Evolutionary conservation across 2,329 filamentous ascomycete genomes (phyloP), one percentile per base, ranked within the genome.

Genomic region (Fusarium fracticaudum): DNA sequence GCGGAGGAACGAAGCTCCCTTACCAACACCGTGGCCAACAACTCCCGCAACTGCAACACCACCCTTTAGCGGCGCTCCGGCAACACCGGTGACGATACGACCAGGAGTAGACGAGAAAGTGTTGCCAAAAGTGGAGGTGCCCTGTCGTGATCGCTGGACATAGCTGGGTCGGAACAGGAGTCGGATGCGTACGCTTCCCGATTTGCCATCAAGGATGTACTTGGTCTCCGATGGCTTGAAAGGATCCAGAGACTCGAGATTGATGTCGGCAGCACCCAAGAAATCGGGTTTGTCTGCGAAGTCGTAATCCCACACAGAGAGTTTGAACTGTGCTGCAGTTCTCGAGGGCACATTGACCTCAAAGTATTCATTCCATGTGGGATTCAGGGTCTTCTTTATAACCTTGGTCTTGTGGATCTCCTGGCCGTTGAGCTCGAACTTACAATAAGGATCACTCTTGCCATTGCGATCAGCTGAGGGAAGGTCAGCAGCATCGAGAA

Each of bases 401-500:
- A 92, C 91, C 85, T 98, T 97, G 50, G 95, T 97, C 88, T 98
- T 99, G 90, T 94, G 95, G 2, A 98, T 89, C 65, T 97, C 93
- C 78, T 94, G 91, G 53, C 93, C 95, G 79, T 97, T 96, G 75
- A 98, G 88, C 73, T 93, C 91, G 81, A 99, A 99, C 80, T 96
- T 96, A 89, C 94, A 97, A 86, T 96, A 99, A 9, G 96, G 96
- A 80, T 99, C 96, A 78, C 95, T 98, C 88, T 93, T 98, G 76
- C 96, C 96, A 80, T 99, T 99, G 40, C 95, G 92, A 80, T 99
- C 96, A 35, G 96, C 96, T 3, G 96, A 92, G 13, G 96, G 96
- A n/a, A 99, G 89, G 68, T 98, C 92, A 14, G 90, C 86, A 24
- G 92, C 96, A 81, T 98, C 95, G 43, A 98, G 86, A 24, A 99